A percentile compares a stretch with the other conserved stretches of the same genome.
phyloP scores from a whole-genome alignment of 805 yeast genomes.

The Helenozyma baotianmanensis region DNA sequence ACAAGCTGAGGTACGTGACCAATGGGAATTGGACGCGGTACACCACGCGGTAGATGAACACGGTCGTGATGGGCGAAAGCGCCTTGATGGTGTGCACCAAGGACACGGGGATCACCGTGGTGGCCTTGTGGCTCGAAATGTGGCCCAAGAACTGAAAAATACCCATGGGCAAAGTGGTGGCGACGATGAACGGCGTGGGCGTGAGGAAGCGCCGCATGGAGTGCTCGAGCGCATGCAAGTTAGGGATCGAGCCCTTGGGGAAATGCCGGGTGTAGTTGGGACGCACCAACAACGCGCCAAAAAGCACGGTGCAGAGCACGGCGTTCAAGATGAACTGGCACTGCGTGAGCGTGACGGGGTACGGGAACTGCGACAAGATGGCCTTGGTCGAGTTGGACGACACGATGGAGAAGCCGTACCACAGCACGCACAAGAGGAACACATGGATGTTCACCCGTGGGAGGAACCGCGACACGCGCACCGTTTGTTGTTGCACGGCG shows the following conservation, averaged over 20 bases:
- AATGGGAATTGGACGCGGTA: conserved; percentile 54
- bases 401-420: conserved; percentile 80
- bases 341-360: conserved; percentile 88
- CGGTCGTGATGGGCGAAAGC: conserved; percentile 84
- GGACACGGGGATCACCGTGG: conserved; percentile 88
- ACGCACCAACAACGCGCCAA: conserved; percentile 27
- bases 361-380: conserved; percentile 62
- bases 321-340: conserved; percentile 78
- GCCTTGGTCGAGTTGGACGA: conserved; percentile 79
- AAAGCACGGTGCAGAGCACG: conserved; percentile 47
- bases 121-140: conserved; percentile 87
- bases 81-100: conserved; percentile 93
- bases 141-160: conserved; percentile 90
- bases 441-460: conserved; percentile 13
- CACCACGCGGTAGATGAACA: conserved; percentile 63
- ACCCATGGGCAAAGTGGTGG: conserved; percentile 90
- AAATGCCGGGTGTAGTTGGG: conserved; percentile 19
- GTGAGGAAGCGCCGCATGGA: conserved; percentile 39
- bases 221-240: conserved; percentile 17
- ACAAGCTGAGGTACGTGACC: conserved; percentile 71
- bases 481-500: no score
- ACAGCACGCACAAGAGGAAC: conserved; percentile 52
- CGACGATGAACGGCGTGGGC: conserved; percentile 50
- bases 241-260: conserved; percentile 17
- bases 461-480: conserved; percentile 3